Base-by-base conservation (phyloP, 306 rosid species). In the Leucaena leucocephala region DNA sequence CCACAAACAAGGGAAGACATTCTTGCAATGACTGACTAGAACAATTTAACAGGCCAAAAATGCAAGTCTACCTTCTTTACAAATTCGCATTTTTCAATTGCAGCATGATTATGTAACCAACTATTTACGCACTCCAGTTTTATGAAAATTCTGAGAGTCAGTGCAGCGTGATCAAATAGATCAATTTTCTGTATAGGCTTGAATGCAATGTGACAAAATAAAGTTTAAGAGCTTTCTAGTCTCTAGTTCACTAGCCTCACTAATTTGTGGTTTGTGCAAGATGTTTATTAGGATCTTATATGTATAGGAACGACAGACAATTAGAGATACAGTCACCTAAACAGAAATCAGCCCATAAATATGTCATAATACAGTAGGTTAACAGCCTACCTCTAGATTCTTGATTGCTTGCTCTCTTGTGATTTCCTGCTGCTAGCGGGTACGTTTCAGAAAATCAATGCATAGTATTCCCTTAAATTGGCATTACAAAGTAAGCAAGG, bases 401-500 rank as follows among this genome's bases (percentile, higher is more conserved):
- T 83, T 91, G 33, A 75, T 74, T 72, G 93, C 95, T 84, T 88
- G 92, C 44, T 86, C 93, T 91, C 88, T 89, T 14, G 98, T 42
- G 42, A 83, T 90, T 80, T 87, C 91, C 76, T 82, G 78, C 64
- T 83, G n/a, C 86, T 87, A 91, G 58, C 86, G 97, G 82, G 78
- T 22, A 42, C 97, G 92, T 87, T 90, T 90, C 69, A 91, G 88
- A 62, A 72, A 69, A 75, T 97, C 97, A 63, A 93, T 49, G 84
- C 97, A 90, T 15, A 93, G 88, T 68, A 93, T 46, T 78, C 97
- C 98, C 97, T 93, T 63, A 7, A 83, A 79, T 70, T 79, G 63
- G 44, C 11, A 76, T 74, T 27, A 27, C 66, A 81, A 78, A 39
- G 58, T 36, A 74, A 76, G 61, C 34, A 71, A 40, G 55, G 14